phyloP scores from a whole-genome alignment of 495 filamentous ascomycete species.

The Trichoderma reesei region DNA sequence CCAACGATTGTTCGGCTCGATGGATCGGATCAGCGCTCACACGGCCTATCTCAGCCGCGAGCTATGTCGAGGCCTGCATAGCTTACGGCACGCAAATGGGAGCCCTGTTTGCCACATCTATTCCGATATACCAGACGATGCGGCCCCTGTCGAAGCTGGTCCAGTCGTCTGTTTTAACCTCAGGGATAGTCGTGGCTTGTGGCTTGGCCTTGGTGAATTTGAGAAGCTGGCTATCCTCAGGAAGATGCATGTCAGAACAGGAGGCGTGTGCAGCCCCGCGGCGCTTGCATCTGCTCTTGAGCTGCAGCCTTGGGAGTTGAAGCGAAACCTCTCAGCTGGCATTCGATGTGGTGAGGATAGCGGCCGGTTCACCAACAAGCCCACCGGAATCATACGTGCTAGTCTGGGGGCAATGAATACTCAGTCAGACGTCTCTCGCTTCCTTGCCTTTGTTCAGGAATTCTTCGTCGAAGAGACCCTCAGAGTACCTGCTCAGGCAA shows the following conservation, averaged over 20 bases:
- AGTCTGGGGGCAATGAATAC: constrained; percentile 88
- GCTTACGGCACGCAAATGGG: constrained; percentile 59
- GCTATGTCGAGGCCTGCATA: constrained; percentile 48
- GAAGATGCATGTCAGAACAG: constrained; percentile 72
- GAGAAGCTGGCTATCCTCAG: constrained; percentile 73
- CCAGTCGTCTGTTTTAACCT: constrained; percentile 82
- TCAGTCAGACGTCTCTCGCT: constrained; percentile 57
- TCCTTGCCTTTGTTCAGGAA: constrained; percentile 63
- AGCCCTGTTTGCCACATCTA: constrained; percentile 57
- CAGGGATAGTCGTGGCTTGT: constrained; percentile 51
- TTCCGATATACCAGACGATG: constrained; percentile 24
- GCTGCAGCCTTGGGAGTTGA: constrained; percentile 69
- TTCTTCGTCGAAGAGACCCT: constrained; percentile 53
- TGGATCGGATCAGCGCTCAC: constrained; percentile 65
- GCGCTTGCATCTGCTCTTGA: constrained; percentile 61
- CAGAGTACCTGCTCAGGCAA: not conserved
- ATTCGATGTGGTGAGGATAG: constrained; percentile 70
- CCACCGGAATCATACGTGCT: constrained; percentile 74
- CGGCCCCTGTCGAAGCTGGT: constrained; percentile 32
- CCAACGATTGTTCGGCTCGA: constrained; percentile 55
- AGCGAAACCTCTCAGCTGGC: constrained; percentile 68
- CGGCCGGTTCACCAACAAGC: constrained; percentile 72
- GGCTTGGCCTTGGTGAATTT: constrained; percentile 72
- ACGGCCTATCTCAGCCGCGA: constrained; percentile 52
- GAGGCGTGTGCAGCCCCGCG: constrained; percentile 85